These are phyloP conservation scores for Boletus pseudopeckii DNA, from an alignment of 768 basidiomycete genomes.

Conservation along the genomic window DNA sequence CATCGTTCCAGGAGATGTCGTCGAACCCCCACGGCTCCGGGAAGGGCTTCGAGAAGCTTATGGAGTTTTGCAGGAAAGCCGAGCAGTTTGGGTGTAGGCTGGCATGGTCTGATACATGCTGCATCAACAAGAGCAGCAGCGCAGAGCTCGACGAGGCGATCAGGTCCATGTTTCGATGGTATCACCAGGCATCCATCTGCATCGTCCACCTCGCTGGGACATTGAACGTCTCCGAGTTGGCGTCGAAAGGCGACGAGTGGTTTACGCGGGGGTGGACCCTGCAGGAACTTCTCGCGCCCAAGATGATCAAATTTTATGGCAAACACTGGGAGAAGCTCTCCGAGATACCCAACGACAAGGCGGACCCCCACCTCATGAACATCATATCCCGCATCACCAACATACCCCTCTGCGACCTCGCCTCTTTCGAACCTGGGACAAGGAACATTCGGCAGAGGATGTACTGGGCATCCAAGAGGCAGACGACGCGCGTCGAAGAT, in stretches of 20 bases:
- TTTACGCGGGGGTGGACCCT: constrained; percentile 15
- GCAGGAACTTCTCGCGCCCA: constrained; percentile 13
- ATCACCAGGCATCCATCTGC: constrained; percentile 10
- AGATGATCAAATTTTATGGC: constrained; percentile 10
- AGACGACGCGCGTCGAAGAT: constrained; percentile 25
- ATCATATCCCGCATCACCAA: constrained; percentile 5
- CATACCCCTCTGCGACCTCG: constrained; percentile 8
- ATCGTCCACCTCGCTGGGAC: constrained; percentile 13
- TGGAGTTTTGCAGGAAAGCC: constrained; percentile 11
- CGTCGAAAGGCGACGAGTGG: constrained; percentile 7
- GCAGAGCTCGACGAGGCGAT: constrained; percentile 17
- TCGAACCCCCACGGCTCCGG: background rate
- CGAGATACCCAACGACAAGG: constrained; percentile 5
- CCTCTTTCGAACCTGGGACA: constrained; percentile 9
- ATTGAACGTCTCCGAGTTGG: background rate
- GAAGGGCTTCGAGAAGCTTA: constrained; percentile 11
- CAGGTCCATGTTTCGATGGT: constrained; percentile 20
- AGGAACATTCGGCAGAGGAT: constrained; percentile 13
- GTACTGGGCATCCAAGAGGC: constrained; percentile 25
- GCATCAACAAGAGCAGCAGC: constrained; percentile 15
- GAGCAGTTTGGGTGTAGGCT: constrained; percentile 7
- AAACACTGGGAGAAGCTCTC: constrained; percentile 8
- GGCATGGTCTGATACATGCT: constrained; percentile 17
- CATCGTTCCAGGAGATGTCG: background rate
- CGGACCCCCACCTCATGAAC: background rate